Base-by-base conservation (phyloP, 1,284 basidiomycete genomes). In the Pyrrhoderma noxium region DNA sequence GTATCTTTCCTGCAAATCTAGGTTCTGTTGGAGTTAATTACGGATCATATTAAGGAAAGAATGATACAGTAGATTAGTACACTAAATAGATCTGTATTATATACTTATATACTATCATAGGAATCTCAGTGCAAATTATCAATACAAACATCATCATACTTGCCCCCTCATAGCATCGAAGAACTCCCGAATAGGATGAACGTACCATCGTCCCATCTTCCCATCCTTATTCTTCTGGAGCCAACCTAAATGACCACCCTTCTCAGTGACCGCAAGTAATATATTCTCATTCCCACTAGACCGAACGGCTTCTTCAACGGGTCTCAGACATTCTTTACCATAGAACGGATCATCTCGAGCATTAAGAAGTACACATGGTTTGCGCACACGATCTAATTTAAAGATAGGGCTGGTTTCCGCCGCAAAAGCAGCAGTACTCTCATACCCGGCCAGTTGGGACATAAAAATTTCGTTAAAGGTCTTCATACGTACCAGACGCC, bases 1-100 rank as follows among this genome's bases (percentile, higher is more conserved):
- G n/a, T 27, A 44, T 31, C 8, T 14, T 3, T 31, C 16, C n/a
- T 27, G n/a, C 16, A n/a, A n/a, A n/a, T n/a, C 16, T 22, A 53
- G 52, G 22, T 53, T 53, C 39, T 34, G 19, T 19, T 53, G 52
- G 52, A 49, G 52, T 41, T 53, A 45, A 25, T 36, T 3, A 22
- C n/a, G 16, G 40, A 19, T 9, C 21, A 42, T 13, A 42, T 21
- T 11, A 42, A 13, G 21, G 40, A 19, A 42, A n/a, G 38, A 40
- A 5, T 5, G n/a, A 40, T 7, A 40, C 16, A 8, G 5, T 7
- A 40, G 19, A 11, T 5, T 31, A 11, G 5, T 31, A 31, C 7
- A 11, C 5, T 31, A 31, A 31, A 31, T 31, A 11, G 27, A 31
- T 5, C 27, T 31, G 27, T 31, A 31, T 11, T 22, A 40, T 40